phyloP scores from a whole-genome alignment of 352 stramenopile genomes.

The Nannochloropsis limnetica region DNA sequence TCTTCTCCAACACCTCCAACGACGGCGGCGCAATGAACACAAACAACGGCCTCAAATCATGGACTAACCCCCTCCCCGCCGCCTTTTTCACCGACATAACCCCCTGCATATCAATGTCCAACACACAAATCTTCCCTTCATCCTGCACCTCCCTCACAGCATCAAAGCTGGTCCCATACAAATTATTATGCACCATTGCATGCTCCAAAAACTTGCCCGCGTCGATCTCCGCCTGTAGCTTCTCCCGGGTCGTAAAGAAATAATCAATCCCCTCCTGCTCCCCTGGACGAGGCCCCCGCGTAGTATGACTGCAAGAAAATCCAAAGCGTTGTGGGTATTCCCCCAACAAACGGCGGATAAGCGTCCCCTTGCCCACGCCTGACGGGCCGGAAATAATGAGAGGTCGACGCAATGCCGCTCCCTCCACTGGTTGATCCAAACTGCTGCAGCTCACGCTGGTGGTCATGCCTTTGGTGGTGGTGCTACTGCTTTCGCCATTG shows the following conservation, averaged over 20 bases:
- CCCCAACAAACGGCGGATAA: conserved; percentile 74
- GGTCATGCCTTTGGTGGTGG: neutral
- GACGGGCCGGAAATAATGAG: conserved; percentile 78
- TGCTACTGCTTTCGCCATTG: no score
- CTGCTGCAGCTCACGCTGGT: neutral
- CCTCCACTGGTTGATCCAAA: neutral
- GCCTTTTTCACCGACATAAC: conserved; percentile 63
- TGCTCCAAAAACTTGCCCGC: conserved; percentile 90
- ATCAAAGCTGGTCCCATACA: conserved; percentile 80
- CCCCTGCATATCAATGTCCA: conserved; percentile 97
- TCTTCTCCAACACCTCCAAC: conserved; percentile 81
- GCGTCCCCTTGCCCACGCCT: conserved; percentile 85
- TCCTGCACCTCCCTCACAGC: conserved; percentile 79
- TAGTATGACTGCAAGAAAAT: conserved; percentile 96
- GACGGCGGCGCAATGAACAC: conserved; percentile 91
- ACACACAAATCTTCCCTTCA: conserved; percentile 88
- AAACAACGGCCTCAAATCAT: conserved; percentile 65
- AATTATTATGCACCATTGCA: conserved; percentile 90
- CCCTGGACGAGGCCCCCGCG: conserved; percentile 75
- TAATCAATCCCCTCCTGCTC: conserved; percentile 93
- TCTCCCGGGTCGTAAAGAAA: conserved; percentile 83
- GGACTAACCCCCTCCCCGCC: conserved; percentile 63
- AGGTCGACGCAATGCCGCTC: conserved; percentile 49
- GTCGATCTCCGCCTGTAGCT: conserved; percentile 83
- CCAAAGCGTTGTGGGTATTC: conserved; percentile 75